Evolutionary conservation across 2,329 filamentous ascomycete species (phyloP), one percentile per base, ranked within the genome.

Genomic region (Macrophomina tecta): DNA sequence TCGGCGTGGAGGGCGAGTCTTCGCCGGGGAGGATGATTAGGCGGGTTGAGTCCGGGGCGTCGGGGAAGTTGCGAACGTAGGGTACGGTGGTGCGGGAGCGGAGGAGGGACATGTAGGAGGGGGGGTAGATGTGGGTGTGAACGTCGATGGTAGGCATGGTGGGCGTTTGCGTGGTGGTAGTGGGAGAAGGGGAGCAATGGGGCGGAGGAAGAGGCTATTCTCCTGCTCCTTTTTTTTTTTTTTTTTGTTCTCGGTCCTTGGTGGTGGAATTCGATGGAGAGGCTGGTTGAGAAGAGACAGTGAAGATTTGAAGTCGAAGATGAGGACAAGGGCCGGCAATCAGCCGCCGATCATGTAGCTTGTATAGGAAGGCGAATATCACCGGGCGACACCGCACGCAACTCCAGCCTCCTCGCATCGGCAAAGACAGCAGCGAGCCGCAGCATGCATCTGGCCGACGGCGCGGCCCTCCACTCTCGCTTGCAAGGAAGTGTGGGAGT

Each of bases 21-120:
- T 86, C 82, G 62, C 83, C 80, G 2, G 88, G 85, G 5, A 91
- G 82, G 65, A 91, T 88, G 68, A 91, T 87, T 66, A 92, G 86
- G 12, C 90, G 88, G 52, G 88, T 86, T 51, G 87, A 86, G 30
- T 77, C 70, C 0, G 76, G 77, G 1, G 86, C 67, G 82, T 80
- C 77, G 28, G 75, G 83, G 72, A 92, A 92, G 18, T 83, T 85
- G 67, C 90, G 86, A 67, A 94, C 88, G 68, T 93, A 87, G 40
- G 91, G 91, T 69, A 94, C 91, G 28, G 82, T 82, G 55, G 80
- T 82, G 69, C 87, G 83, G 11, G 82, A 80, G 46, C 84, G 82
- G 11, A 89, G 82, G 58, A 89, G 83, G 63, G 82, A 77, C 77
- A 89, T 84, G 74, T 87, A 89, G 36, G 83, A 82, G 7, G 85